Percentiles rank a stretch among this genome's conserved stretches.
These are phyloP conservation scores for Zymoseptoria crescenta DNA, from an alignment of 2,329 filamentous ascomycete genomes.

Conservation along the genomic window DNA sequence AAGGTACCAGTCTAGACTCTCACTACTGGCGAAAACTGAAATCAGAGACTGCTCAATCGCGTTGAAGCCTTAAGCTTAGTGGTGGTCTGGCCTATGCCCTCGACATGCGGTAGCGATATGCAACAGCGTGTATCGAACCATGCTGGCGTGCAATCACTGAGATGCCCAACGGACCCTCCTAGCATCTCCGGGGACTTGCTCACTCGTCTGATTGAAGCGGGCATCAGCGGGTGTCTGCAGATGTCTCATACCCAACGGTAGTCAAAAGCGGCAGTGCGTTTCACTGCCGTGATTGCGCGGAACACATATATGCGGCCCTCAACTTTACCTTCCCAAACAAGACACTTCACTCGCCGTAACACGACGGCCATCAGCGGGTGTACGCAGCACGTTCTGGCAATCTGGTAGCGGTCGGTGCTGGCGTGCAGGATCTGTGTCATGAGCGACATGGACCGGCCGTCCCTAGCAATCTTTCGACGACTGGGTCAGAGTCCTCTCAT, in stretches of 20 bases:
- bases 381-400: background rate
- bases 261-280: background rate
- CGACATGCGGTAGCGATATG: background rate
- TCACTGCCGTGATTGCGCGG: background rate
- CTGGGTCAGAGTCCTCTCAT: background rate
- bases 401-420: background rate
- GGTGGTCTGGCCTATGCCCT: background rate
- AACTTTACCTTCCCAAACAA: background rate
- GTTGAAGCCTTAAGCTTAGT: background rate
- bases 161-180: background rate
- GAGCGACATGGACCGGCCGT: background rate
- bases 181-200: background rate
- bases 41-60: background rate
- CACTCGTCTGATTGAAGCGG: background rate
- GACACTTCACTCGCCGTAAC: background rate
- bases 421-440: background rate
- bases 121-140: background rate
- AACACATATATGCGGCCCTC: background rate
- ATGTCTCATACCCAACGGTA: background rate
- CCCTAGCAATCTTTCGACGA: background rate
- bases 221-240: background rate
- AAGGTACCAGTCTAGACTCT: background rate
- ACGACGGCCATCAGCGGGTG: background rate
- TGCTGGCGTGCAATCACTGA: background rate
- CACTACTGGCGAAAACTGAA: background rate